Evolutionary conservation across 495 filamentous ascomycete species (phyloP).

Genomic region (Hypoxylon cercidicola): DNA sequence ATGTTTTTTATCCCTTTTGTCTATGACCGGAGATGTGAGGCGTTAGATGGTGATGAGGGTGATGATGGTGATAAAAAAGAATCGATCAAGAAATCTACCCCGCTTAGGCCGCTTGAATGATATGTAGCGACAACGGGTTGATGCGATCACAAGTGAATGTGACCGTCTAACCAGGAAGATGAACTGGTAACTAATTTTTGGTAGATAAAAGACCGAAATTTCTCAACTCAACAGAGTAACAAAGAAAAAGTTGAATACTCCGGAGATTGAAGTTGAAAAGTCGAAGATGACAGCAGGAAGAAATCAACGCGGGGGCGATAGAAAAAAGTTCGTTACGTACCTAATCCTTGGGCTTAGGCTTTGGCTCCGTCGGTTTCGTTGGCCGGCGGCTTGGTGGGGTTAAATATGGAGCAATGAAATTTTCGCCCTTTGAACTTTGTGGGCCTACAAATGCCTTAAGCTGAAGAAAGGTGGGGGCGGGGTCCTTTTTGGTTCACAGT

Average conservation of each 20-base stretch:
- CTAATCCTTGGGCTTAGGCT: constrained; percentile 1
- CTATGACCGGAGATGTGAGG: constrained; percentile 18
- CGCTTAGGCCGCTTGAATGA: constrained; percentile 26
- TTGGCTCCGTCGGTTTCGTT: constrained; percentile 10
- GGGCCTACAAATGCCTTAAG: neutral
- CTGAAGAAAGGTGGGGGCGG: constrained; percentile 22
- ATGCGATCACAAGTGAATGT: constrained; percentile 23
- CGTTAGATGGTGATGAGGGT: neutral
- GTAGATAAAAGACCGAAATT: neutral
- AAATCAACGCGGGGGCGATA: constrained; percentile 5
- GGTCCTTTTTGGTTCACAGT: neutral
- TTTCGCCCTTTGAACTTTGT: constrained; percentile 30
- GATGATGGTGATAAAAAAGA: constrained; percentile 10
- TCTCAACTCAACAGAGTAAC: neutral
- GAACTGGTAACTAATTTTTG: constrained; percentile 9
- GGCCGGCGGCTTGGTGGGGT: constrained; percentile 8
- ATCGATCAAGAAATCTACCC: constrained; percentile 32
- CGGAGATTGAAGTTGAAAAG: neutral
- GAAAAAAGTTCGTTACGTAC: neutral
- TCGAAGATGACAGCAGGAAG: constrained; percentile 1
- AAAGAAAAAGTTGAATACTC: neutral
- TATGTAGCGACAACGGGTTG: constrained; percentile 14
- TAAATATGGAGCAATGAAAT: constrained; percentile 18
- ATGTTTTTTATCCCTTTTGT: constrained; percentile 30
- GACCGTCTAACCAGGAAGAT: constrained; percentile 11